Evolutionary conservation across 805 yeast genomes (phyloP), one percentile per base, ranked within the genome.

Genomic region (Myxozyma neglecta): DNA sequence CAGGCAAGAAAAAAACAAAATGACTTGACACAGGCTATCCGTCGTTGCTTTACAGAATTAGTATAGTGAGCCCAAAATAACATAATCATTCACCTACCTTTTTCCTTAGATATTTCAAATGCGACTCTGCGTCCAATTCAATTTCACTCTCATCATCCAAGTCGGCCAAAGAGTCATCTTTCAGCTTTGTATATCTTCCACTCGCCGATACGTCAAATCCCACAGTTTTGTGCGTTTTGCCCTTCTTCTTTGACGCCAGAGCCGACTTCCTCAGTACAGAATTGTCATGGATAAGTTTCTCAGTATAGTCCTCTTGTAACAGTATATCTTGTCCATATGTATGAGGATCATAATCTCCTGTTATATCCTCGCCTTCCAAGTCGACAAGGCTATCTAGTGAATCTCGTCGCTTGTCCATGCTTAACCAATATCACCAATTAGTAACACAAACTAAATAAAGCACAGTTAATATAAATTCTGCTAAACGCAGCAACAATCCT

Each of bases 121-220:
- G 67, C 7, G 68, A 43, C 53, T 65, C 68, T 2, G 68, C 68
- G 20, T 65, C 68, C 24, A 65, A 3, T 50, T 60, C 68, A 18
- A 64, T 43, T 42, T 60, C 65, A 13, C 51, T 55, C 35, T 61
- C 66, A 24, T 46, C 52, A 16, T 54, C 53, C 11, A 34, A 47
- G 20, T 46, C 61, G 4, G 51, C n/a, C 11, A 16, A 13, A n/a
- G 35, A 45, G 16, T 46, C 57, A 11, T 24, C 54, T 16, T 29
- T 35, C n/a, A 63, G 43, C 39, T 47, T 51, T 11, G 51, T 43
- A 42, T 63, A 63, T 11, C 29, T 36, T 1, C 57, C 60, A 20
- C 53, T 18, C 18, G 47, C 16, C 39, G 51, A 48, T 24, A 56
- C 48, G 32, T 47, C 60, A 34, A 56, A 56, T 20, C 60, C 60